phyloP scores from a whole-genome alignment of 2,329 filamentous ascomycete genomes.

The Camptophora hylomeconis region DNA sequence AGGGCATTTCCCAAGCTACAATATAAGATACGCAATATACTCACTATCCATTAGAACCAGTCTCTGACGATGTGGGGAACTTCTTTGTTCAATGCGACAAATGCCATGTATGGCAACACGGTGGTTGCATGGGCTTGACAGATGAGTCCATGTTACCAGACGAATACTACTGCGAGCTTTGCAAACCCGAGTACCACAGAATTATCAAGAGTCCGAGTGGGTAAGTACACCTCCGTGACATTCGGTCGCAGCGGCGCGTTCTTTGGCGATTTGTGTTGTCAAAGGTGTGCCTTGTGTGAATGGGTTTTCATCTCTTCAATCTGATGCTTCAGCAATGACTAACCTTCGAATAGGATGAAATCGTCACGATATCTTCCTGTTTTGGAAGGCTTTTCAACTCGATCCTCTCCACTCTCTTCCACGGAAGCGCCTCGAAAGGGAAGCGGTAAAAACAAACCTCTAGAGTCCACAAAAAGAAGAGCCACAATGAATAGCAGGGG shows the following conservation, averaged over 20 bases:
- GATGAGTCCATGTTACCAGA: conserved; percentile 87
- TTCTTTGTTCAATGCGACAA: conserved; percentile 97
- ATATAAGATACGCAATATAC: conserved; percentile 45
- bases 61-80: conserved; percentile 75
- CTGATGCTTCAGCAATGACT: conserved; percentile 3
- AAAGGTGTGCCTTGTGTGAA: not conserved
- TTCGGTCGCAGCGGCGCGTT: no score
- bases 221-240: conserved; percentile 42
- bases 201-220: conserved; percentile 69
- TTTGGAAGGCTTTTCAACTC: conserved; percentile 34
- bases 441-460: conserved; percentile 36
- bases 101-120: conserved; percentile 96
- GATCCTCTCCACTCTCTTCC: conserved; percentile 31
- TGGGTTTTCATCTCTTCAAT: not conserved
- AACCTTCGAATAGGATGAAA: conserved; percentile 35
- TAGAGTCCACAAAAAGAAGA: conserved; percentile 61
- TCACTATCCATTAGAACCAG: conserved; percentile 32
- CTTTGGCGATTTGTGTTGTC: not conserved
- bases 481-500: conserved; percentile 97
- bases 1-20: conserved; percentile 39
- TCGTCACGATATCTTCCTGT: conserved; percentile 53
- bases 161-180: conserved; percentile 96
- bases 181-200: conserved; percentile 80
- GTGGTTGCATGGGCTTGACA: conserved; percentile 92
- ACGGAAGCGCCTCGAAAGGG: conserved; percentile 22